Evolutionary conservation across 2,329 filamentous ascomycete genomes (phyloP), one percentile per base, ranked within the genome.

Genomic region (Penicillium aurantiogriseum): DNA sequence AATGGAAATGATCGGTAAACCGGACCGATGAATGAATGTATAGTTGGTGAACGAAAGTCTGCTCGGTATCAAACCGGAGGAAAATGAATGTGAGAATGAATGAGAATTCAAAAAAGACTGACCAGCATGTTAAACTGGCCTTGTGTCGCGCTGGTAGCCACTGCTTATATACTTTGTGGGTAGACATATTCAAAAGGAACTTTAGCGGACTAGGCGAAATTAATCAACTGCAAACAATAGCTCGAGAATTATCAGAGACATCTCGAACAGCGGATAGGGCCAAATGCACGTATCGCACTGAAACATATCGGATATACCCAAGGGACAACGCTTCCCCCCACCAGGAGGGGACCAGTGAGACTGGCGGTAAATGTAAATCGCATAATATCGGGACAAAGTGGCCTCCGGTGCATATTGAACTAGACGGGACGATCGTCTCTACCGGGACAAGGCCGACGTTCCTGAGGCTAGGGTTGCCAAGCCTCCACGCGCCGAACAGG

Each of bases 401-500:
- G 15, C 2, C 23, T 51, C 40, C 13, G 33, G 31, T 38, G n/a
- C 10, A 38, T 39, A 33, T 50, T 46, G 36, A 51, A 49, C 38
- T 29, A 40, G 48, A 7, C 48, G 23, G 27, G 39, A 13, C 19
- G 57, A 46, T 27, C 25, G 13, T 49, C 19, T 47, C 42, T 56
- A 36, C 42, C 55, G 51, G 47, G 52, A 61, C 56, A 59, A 63
- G 58, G 25, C 58, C 58, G 56, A 59, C n/a, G 58, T 60, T 60
- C 54, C 54, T 56, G 42, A 23, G 29, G 51, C 53, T 57, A 57
- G 43, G 57, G 57, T 53, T 62, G 63, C 61, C 64, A 65, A 63
- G 62, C 43, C 54, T 62, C 61, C 61, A 66, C 61, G 64, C 64
- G 64, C 63, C 61, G 61, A 63, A 54, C 56, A 54, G 48, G 56